Percentiles rank a stretch among this genome's conserved stretches.
Evolutionary conservation across 495 filamentous ascomycete genomes (phyloP).

Genomic region (Neurospora pannonica): DNA sequence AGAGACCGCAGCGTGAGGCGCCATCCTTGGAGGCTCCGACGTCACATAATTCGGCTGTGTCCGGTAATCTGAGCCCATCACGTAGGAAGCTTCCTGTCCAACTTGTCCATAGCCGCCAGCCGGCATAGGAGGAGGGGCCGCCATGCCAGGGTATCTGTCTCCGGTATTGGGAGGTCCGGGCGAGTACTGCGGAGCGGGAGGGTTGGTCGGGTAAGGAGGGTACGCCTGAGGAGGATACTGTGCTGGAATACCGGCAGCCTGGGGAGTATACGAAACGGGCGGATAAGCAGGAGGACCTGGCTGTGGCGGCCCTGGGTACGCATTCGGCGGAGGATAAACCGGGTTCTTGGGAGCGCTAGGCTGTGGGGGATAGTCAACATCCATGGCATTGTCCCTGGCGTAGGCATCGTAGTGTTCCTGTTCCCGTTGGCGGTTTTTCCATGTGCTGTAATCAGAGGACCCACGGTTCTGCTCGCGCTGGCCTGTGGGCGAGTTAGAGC

Average conservation of each 20-base stretch:
- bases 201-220: constrained; percentile 14
- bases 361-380: constrained; percentile 17
- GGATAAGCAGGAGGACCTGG: constrained; percentile 10
- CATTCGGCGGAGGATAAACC: constrained; percentile 5
- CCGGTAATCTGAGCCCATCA: constrained; percentile 18
- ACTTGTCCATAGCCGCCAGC: constrained; percentile 11
- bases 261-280: constrained; percentile 14
- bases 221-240: constrained; percentile 9
- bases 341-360: constrained; percentile 2
- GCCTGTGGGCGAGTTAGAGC: constrained; percentile 50
- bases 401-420: constrained; percentile 12
- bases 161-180: constrained; percentile 15
- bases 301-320: constrained; percentile 8
- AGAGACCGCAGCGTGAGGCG: constrained; percentile 8
- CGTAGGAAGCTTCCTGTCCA: constrained; percentile 13
- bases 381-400: constrained; percentile 14
- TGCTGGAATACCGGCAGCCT: constrained; percentile 6
- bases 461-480: constrained; percentile 22
- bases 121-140: constrained; percentile 16
- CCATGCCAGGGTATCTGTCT: constrained; percentile 19
- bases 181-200: constrained; percentile 18
- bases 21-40: constrained; percentile 13
- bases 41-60: constrained; percentile 11
- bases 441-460: constrained; percentile 21
- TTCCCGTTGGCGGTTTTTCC: constrained; percentile 21